phyloP scores from a whole-genome alignment of 169 alveolate genomes.

The Plasmodium gaboni region DNA sequence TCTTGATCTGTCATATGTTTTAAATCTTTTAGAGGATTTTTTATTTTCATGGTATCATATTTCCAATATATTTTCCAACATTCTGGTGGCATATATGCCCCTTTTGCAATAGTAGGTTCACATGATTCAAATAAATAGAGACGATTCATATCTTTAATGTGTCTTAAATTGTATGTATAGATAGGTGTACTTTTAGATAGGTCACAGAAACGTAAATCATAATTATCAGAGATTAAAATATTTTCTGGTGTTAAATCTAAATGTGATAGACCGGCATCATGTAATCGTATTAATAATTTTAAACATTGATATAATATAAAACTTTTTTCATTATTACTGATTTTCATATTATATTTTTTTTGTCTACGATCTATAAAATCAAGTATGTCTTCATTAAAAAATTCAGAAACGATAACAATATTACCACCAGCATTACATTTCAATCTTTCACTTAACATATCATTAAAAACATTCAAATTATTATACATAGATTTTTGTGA shows the following conservation, averaged over 20 bases:
- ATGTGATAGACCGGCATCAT: constrained; percentile 86
- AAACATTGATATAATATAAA: constrained; percentile 79
- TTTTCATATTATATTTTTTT: constrained; percentile 71
- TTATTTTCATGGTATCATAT: constrained; percentile 74
- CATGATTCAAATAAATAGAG: constrained; percentile 82
- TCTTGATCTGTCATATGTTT: constrained; percentile 46
- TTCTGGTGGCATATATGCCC: constrained; percentile 90
- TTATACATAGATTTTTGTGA: constrained; percentile 19
- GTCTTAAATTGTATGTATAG: constrained; percentile 78
- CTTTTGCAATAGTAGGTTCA: constrained; percentile 89
- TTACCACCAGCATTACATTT: constrained; percentile 77
- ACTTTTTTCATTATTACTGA: constrained; percentile 80
- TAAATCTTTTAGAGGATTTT: constrained; percentile 41
- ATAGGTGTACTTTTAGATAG: constrained; percentile 87
- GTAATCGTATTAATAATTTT: constrained; percentile 78
- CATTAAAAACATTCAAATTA: constrained; percentile 66
- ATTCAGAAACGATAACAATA: constrained; percentile 80
- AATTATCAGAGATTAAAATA: constrained; percentile 80
- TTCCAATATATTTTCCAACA: constrained; percentile 85
- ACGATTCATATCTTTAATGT: constrained; percentile 78
- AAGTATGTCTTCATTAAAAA: constrained; percentile 80
- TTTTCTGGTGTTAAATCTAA: constrained; percentile 88
- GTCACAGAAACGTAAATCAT: constrained; percentile 85
- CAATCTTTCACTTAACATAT: constrained; percentile 29
- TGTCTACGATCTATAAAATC: constrained; percentile 78